Percentiles rank a stretch among this genome's conserved stretches.
phyloP scores from a whole-genome alignment of 116 monocot genomes.

The Cymodocea nodosa region DNA sequence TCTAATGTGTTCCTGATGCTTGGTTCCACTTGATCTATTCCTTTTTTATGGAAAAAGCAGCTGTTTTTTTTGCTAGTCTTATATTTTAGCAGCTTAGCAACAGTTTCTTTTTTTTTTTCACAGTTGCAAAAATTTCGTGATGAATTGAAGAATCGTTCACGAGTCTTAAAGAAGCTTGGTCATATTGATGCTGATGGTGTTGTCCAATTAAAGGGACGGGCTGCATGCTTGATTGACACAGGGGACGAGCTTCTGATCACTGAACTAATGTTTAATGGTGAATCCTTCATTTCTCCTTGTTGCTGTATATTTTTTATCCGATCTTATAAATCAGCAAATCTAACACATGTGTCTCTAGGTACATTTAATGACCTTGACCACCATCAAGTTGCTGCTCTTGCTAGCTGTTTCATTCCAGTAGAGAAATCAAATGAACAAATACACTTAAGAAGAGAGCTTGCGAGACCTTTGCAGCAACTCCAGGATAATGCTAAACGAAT shows the following conservation, averaged over 20 bases:
- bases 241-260: conserved; percentile 98
- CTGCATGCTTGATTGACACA: conserved; percentile 97
- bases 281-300: not conserved
- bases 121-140: conserved; percentile 99
- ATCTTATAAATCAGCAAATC: not conserved
- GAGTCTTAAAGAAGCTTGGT: conserved; percentile 93
- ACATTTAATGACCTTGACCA: conserved; percentile 99
- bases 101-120: not conserved
- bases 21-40: too few species aligned
- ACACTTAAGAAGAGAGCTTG: conserved; percentile 75
- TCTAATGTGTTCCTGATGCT: not conserved
- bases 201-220: conserved; percentile 85
- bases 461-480: conserved; percentile 83
- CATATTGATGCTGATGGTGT: conserved; percentile 98
- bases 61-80: not conserved
- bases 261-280: conserved; percentile 98
- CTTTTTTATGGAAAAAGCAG: too few species aligned
- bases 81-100: not conserved
- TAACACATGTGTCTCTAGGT: conserved; percentile 22
- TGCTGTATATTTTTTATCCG: not conserved
- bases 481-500: conserved; percentile 94
- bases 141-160: conserved; percentile 88
- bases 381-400: conserved; percentile 88
- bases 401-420: conserved; percentile 94
- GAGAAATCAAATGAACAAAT: conserved; percentile 97